Conservation (phyloP, 331 rosid species). For the Stylosanthes scabra region DNA sequence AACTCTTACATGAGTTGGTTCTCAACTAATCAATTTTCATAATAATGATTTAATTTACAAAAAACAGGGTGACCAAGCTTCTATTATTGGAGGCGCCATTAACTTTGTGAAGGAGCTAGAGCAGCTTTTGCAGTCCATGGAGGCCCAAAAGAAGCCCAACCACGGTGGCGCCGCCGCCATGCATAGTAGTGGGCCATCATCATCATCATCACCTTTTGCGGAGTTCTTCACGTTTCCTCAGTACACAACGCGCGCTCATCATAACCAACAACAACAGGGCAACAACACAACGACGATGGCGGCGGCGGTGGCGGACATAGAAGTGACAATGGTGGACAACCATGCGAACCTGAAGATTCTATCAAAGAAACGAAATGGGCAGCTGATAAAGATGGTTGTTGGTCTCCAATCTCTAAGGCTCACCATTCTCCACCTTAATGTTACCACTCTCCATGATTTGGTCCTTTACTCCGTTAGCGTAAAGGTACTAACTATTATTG, state of each 20-base stretch:
- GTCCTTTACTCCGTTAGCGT: constrained; percentile 84
- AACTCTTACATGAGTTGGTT: no score
- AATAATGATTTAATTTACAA: no score
- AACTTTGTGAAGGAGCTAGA: constrained; percentile 93
- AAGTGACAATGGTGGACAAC: constrained; percentile 85
- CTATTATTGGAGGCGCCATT: constrained; percentile 92
- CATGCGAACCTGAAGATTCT: constrained; percentile 87
- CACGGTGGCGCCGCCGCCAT: background rate
- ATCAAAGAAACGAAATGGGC: constrained; percentile 59
- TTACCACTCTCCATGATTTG: constrained; percentile 60
- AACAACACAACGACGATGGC: constrained; percentile 12
- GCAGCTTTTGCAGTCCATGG: constrained; percentile 71
- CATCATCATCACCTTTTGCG: constrained; percentile 52
- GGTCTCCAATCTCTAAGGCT: constrained; percentile 72
- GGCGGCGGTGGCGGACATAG: constrained; percentile 70
- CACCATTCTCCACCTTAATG: constrained; percentile 81
- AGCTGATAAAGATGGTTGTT: constrained; percentile 68
- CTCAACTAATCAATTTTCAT: no score
- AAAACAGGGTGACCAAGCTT: constrained; percentile 93
- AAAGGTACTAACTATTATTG: no score
- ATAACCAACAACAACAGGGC: constrained; percentile 39
- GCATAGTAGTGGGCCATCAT: background rate
- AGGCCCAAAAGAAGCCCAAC: constrained; percentile 43
- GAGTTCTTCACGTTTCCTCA: constrained; percentile 89
- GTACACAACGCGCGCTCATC: constrained; percentile 60